Evolutionary conservation across 495 filamentous ascomycete species (phyloP).

Genomic region (Pseudotulostoma volvatum): DNA sequence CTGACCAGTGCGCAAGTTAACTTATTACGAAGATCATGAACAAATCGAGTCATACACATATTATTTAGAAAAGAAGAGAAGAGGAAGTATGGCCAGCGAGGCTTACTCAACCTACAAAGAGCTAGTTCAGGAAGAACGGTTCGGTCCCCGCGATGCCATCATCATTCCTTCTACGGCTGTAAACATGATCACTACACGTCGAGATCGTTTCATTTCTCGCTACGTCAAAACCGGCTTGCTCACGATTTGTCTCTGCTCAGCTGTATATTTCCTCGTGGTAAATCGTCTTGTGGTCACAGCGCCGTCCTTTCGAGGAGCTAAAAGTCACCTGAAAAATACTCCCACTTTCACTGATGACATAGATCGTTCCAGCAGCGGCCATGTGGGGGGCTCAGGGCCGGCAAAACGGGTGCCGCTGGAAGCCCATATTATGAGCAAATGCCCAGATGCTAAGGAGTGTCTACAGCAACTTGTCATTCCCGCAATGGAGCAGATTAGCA

Average conservation of each 20-base stretch:
- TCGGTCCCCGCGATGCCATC: constrained; percentile 1
- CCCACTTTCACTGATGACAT: neutral
- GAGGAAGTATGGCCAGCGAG: constrained; percentile 2
- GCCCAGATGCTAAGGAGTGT: constrained; percentile 72
- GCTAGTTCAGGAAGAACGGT: constrained; percentile 2
- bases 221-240: constrained; percentile 1
- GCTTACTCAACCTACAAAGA: constrained; percentile 4
- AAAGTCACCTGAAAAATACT: too few species aligned
- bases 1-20: too few species aligned
- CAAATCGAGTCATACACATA: too few species aligned
- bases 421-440: constrained; percentile 90
- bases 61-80: too few species aligned
- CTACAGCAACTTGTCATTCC: constrained; percentile 68
- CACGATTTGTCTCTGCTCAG: constrained; percentile 2
- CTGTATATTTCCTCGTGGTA: constrained; percentile 2
- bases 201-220: constrained; percentile 2
- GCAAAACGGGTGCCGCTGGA: constrained; percentile 55
- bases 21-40: too few species aligned
- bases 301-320: too few species aligned
- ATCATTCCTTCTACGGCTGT: neutral
- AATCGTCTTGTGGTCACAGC: constrained; percentile 3
- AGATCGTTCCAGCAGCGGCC: neutral
- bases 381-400: neutral
- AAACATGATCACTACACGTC: constrained; percentile 3
- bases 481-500: constrained; percentile 60